Base-by-base conservation (phyloP, 1,284 basidiomycete genomes). In the Microbotryum saponariae region DNA sequence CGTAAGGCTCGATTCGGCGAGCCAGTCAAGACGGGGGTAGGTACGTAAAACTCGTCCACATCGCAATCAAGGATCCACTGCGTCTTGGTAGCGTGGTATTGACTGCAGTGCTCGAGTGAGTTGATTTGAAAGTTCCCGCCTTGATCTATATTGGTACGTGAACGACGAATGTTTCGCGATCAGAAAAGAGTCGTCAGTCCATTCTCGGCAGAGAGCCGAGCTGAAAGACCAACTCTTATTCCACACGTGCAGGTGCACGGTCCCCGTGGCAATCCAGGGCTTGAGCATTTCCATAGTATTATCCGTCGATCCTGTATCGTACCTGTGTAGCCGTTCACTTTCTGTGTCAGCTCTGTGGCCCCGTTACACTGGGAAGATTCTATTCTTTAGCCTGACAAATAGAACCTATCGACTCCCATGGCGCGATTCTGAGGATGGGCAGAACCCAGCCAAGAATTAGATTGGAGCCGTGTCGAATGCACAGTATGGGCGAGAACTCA, bases 1-100 rank as follows among this genome's bases (percentile, higher is more conserved):
- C 7, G 20, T 29, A 51, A 37, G 20, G 27, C n/a, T 21, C 25
- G 20, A 23, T n/a, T 27, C 25, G 12, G 7, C 4, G n/a, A 58
- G 42, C 9, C 42, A 33, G 21, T 44, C 21, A 4, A 37, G 44
- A 50, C 51, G 37, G 59, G 37, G 37, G 37, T 42, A 18, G 37
- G 37, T 16, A 60, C 59, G 42, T 51, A 55, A 49, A 60, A 60
- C 49, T 60, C 59, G 59, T 60, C 59, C 48, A 54, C 37, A 44
- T 60, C 59, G 47, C 25, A 27, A 29, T 60, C 59, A 49, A 60
- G 47, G 42, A 60, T 25, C 59, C 59, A 60, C 33, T 60, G 53
- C 6, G 53, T 51, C 18, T 18, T 10, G 4, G 29, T n/a, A 8
- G 53, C 53, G 48, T 60, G 55, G 14, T 33, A 51, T 18, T 49